Percentiles rank a stretch among this genome's conserved stretches.
These are phyloP conservation scores for Trichophyton rubrum DNA, from an alignment of 2,329 filamentous ascomycete species.

Conservation along the genomic window DNA sequence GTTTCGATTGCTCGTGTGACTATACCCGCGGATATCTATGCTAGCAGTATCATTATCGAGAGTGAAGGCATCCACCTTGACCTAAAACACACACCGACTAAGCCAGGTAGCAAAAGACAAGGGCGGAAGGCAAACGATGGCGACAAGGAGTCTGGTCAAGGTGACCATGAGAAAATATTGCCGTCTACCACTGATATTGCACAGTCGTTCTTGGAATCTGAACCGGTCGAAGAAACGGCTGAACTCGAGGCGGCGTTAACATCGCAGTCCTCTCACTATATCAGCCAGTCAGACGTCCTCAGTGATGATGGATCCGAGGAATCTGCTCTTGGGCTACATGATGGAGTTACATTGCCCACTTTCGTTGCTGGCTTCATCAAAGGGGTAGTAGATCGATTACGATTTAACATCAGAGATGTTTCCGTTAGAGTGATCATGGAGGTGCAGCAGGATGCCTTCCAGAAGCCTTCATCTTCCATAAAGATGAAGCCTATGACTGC, in stretches of 20 bases:
- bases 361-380: constrained; percentile 49
- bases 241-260: constrained; percentile 47
- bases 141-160: constrained; percentile 16
- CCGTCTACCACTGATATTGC: constrained; percentile 48
- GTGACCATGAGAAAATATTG: constrained; percentile 20
- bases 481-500: constrained; percentile 27
- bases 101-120: not conserved
- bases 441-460: constrained; percentile 27
- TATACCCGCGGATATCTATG: constrained; percentile 77
- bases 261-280: constrained; percentile 38
- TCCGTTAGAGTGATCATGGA: constrained; percentile 41
- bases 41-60: constrained; percentile 69
- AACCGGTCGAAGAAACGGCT: constrained; percentile 44
- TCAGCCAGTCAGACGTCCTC: constrained; percentile 38
- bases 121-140: constrained; percentile 16
- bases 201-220: constrained; percentile 47
- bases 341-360: constrained; percentile 43
- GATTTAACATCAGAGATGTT: constrained; percentile 42
- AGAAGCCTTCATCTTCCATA: constrained; percentile 24
- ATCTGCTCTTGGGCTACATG: constrained; percentile 40
- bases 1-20: constrained; percentile 67
- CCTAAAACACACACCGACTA: constrained; percentile 41
- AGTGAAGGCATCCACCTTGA: constrained; percentile 68
- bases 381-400: constrained; percentile 45
- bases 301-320: constrained; percentile 40